Percentiles rank a stretch among this genome's conserved stretches.
Evolutionary conservation across 31 red algal species (phyloP).

Genomic region (Odonthalia washingtoniensis): DNA sequence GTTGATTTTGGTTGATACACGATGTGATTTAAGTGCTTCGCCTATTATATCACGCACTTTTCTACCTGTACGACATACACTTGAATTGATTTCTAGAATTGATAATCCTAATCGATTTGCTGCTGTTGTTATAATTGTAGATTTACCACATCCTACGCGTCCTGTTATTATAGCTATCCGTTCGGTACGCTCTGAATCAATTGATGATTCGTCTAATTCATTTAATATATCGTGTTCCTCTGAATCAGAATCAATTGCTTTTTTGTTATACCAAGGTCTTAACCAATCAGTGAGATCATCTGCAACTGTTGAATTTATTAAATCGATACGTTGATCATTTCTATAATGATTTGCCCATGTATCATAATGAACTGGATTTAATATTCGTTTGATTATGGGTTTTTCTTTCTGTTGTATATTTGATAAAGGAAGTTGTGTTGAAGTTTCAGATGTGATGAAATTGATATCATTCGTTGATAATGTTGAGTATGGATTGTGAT

Average conservation of each 20-base stretch:
- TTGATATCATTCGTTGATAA: neutral
- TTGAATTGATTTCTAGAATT: conserved; percentile 79
- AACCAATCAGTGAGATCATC: conserved; percentile 69
- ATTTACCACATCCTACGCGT: conserved; percentile 68
- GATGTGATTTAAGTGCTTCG: conserved; percentile 69
- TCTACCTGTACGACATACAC: conserved; percentile 63
- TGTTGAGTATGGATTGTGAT: neutral
- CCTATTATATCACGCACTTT: conserved; percentile 58
- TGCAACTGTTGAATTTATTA: conserved; percentile 56
- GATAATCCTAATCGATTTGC: conserved; percentile 63
- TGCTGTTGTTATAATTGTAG: conserved; percentile 61
- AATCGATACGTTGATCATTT: conserved; percentile 51
- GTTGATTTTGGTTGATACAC: neutral
- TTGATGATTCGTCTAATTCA: conserved; percentile 1
- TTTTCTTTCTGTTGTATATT: neutral
- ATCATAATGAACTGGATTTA: neutral
- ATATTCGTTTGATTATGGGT: neutral
- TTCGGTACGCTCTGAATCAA: conserved; percentile 22
- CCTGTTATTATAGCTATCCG: conserved; percentile 62
- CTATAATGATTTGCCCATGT: conserved; percentile 62
- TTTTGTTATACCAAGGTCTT: conserved; percentile 41
- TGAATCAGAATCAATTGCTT: neutral
- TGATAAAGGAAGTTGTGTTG: neutral
- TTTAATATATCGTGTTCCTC: neutral
- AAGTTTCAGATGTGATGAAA: neutral